Conservation (phyloP, 805 yeast genomes). For the Ascoidea asiatica region DNA sequence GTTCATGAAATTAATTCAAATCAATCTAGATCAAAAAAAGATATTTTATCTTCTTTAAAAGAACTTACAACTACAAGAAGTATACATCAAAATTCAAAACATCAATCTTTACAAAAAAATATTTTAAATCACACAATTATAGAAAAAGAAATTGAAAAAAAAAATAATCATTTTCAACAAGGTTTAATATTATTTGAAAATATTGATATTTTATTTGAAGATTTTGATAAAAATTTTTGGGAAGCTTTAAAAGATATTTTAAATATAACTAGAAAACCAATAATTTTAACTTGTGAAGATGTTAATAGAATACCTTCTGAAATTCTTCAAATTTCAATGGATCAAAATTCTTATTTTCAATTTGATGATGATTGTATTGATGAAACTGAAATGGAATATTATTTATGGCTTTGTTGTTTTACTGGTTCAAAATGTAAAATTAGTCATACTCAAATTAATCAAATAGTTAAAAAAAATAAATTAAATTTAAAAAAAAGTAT, state of each 20-base stretch:
- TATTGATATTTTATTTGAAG: conserved; percentile 66
- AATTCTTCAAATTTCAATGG: conserved; percentile 30
- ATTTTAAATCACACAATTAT: neutral
- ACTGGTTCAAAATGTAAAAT: conserved; percentile 22
- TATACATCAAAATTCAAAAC: conserved; percentile 34
- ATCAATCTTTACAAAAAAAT: conserved; percentile 4
- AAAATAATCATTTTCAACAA: conserved; percentile 25
- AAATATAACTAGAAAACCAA: conserved; percentile 50
- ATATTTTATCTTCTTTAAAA: conserved; percentile 45
- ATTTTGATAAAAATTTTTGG: conserved; percentile 76
- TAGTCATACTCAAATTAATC: conserved; percentile 16
- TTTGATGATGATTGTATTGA: conserved; percentile 13
- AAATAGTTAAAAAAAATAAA: conserved; percentile 15
- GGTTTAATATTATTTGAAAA: conserved; percentile 77
- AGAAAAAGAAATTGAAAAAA: neutral
- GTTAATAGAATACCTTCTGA: conserved; percentile 30
- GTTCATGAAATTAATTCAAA: conserved; percentile 74
- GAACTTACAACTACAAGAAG: conserved; percentile 79
- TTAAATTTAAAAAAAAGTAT: conserved; percentile 35
- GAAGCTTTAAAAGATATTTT: conserved; percentile 47
- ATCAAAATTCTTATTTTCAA: conserved; percentile 25
- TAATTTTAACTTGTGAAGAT: conserved; percentile 52
- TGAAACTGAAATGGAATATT: conserved; percentile 17
- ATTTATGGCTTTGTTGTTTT: conserved; percentile 26
- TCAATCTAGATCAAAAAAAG: conserved; percentile 60